phyloP scores from a whole-genome alignment of 1,139 yeast species.

The Sugiyamaella japonica region DNA sequence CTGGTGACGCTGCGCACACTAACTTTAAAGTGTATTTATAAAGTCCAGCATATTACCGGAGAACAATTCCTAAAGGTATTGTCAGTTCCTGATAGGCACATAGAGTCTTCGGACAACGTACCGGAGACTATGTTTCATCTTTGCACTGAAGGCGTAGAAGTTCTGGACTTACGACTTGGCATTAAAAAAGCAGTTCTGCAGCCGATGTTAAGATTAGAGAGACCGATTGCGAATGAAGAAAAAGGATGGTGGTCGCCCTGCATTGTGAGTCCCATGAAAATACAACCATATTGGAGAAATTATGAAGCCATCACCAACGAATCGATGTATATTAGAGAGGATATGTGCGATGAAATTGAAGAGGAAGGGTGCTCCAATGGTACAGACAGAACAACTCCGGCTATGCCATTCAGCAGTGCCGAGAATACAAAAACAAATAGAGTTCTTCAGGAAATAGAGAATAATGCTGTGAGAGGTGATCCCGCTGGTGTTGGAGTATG shows the following conservation, averaged over 20 bases:
- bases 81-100: background rate
- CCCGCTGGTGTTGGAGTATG: background rate
- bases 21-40: conserved; percentile 1
- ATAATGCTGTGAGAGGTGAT: background rate
- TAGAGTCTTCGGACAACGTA: background rate
- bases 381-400: too few relatives aligned
- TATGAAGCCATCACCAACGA: background rate
- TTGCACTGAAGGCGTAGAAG: background rate
- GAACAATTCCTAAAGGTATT: background rate
- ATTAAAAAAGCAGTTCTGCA: background rate
- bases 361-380: background rate
- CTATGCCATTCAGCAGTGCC: too few relatives aligned
- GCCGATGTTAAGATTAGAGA: background rate
- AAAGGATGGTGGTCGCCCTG: conserved; percentile 5
- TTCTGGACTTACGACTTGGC: background rate
- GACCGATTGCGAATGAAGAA: background rate
- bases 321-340: background rate
- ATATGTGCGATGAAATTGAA: background rate
- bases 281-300: conserved; percentile 1
- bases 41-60: background rate
- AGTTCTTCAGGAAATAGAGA: background rate
- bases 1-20: background rate
- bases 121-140: background rate
- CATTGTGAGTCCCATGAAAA: background rate
- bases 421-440: too few relatives aligned